Conservation (phyloP, 75 land plant species). For the Gnetum montanum region DNA sequence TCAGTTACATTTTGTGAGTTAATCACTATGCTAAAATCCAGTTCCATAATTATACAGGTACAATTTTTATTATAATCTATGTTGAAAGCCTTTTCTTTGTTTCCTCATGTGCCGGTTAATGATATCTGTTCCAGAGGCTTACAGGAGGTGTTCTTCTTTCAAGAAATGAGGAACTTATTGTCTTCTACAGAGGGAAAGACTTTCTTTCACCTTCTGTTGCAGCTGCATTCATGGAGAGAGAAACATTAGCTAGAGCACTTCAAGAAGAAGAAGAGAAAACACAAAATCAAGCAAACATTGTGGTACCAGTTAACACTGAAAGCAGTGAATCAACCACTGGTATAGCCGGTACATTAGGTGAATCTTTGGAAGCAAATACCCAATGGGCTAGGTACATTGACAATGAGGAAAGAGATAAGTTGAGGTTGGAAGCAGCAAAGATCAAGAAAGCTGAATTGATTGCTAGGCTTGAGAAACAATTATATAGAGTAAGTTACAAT, state of each 20-base stretch:
- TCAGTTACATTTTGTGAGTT: too few relatives aligned
- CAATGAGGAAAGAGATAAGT: slow-evolving; percentile 32
- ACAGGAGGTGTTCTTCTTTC: slow-evolving; percentile 87
- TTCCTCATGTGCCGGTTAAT: too few relatives aligned
- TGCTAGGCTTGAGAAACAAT: slow-evolving; percentile 51
- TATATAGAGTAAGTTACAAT: slow-evolving; percentile 60
- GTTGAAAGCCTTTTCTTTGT: too few relatives aligned
- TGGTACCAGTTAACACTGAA: slow-evolving; percentile 11
- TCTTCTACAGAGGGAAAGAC: slow-evolving; percentile 86
- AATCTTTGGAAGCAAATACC: slow-evolving; percentile 63
- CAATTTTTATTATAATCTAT: too few relatives aligned
- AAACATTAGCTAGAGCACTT: slow-evolving; percentile 49
- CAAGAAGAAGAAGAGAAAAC: slow-evolving; percentile 87
- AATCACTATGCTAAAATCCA: too few relatives aligned
- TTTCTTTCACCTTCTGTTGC: slow-evolving; percentile 70
- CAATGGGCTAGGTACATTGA: slow-evolving; percentile 55
- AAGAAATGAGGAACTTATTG: slow-evolving; percentile 77
- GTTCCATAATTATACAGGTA: too few relatives aligned
- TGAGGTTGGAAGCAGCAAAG: slow-evolving; percentile 42
- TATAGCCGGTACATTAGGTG: slow-evolving; percentile 60
- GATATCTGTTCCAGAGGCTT: slow-evolving; percentile 46
- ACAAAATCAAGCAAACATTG: slow-evolving; percentile 33
- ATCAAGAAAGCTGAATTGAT: slow-evolving; percentile 40
- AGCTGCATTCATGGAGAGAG: slow-evolving; percentile 68
- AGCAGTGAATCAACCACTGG: slow-evolving; percentile 13